These are phyloP conservation scores for Osmanthus fragrans DNA, from an alignment of 257 asterid genomes.

Conservation along the genomic window DNA sequence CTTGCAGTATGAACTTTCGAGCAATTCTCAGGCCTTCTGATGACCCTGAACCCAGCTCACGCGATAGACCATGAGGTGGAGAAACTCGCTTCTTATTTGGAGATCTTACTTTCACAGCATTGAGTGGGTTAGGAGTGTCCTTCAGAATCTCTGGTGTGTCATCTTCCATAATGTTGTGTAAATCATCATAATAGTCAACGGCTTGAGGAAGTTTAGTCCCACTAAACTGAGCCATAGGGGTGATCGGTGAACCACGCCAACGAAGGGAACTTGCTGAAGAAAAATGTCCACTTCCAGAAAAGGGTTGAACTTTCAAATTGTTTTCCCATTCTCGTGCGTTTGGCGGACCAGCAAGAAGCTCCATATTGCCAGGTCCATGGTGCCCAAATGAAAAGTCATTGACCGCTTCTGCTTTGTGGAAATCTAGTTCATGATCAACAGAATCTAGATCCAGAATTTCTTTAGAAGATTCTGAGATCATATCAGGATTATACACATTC, in stretches of 20 bases:
- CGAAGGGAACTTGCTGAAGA: slow-evolving; percentile 34
- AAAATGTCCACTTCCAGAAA: slow-evolving; percentile 34
- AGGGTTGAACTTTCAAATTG: slow-evolving; percentile 25
- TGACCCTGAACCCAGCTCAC: slow-evolving; percentile 40
- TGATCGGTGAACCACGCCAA: slow-evolving; percentile 51
- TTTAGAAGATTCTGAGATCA: slow-evolving; percentile 29
- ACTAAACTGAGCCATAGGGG: slow-evolving; percentile 40
- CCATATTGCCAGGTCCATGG: slow-evolving; percentile 29
- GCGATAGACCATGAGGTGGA: slow-evolving; percentile 53
- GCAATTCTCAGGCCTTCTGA: slow-evolving; percentile 47
- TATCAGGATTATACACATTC: slow-evolving; percentile 32
- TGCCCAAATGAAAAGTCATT: slow-evolving; percentile 32
- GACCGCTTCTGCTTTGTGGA: slow-evolving; percentile 30
- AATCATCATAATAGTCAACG: slow-evolving; percentile 33
- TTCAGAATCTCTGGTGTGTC: slow-evolving; percentile 64
- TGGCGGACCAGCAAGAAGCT: slow-evolving; percentile 16
- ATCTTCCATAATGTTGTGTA: slow-evolving; percentile 37
- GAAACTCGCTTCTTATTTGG: slow-evolving; percentile 74
- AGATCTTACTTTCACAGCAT: slow-evolving; percentile 64
- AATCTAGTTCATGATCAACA: slow-evolving; percentile 34
- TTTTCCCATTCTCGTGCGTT: slow-evolving; percentile 37
- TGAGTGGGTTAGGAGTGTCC: slow-evolving; percentile 39
- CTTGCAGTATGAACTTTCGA: slow-evolving; percentile 60
- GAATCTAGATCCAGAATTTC: slow-evolving; percentile 41
- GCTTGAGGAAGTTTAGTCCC: slow-evolving; percentile 34